phyloP scores from a whole-genome alignment of 139 green algal species.

The Tetratostichococcus sp. region DNA sequence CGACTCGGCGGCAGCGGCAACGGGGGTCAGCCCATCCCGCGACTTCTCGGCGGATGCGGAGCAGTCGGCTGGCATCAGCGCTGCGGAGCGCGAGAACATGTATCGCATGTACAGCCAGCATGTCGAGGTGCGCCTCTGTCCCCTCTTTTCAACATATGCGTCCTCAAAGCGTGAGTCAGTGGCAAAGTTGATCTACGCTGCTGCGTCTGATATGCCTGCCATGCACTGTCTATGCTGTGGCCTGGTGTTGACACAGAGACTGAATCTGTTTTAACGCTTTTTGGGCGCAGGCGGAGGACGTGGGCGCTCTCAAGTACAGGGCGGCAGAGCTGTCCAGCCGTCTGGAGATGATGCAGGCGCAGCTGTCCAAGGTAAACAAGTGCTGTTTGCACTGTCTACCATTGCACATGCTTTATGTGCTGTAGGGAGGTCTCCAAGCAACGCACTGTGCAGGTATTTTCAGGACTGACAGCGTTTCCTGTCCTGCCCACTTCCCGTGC shows the following conservation, averaged over 20 bases:
- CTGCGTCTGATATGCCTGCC: too few relatives aligned
- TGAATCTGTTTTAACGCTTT: too few relatives aligned
- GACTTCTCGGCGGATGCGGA: background rate
- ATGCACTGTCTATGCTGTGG: too few relatives aligned
- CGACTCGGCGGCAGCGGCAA: too few relatives aligned
- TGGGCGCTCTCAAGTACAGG: conserved; percentile 18
- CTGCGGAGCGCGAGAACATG: background rate
- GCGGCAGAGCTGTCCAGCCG: conserved; percentile 43
- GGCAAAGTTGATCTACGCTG: too few relatives aligned
- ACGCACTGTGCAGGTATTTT: too few relatives aligned
- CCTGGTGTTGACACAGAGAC: too few relatives aligned
- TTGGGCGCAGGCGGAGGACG: conserved; percentile 23
- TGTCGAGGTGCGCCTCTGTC: background rate
- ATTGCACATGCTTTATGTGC: background rate
- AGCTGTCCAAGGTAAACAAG: conserved; percentile 45
- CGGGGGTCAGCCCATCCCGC: too few relatives aligned
- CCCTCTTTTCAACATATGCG: background rate
- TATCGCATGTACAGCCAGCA: conserved; percentile 4
- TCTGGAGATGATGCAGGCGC: conserved; percentile 38
- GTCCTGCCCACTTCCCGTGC: too few relatives aligned
- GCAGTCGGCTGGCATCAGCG: background rate
- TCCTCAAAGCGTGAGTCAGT: too few relatives aligned
- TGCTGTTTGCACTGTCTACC: background rate
- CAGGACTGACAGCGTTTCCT: too few relatives aligned
- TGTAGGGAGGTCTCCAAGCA: too few relatives aligned